Percentiles rank a stretch among this genome's conserved stretches.
phyloP scores from a whole-genome alignment of 1,284 basidiomycete species.

The Singerocomus rubriflavus region DNA sequence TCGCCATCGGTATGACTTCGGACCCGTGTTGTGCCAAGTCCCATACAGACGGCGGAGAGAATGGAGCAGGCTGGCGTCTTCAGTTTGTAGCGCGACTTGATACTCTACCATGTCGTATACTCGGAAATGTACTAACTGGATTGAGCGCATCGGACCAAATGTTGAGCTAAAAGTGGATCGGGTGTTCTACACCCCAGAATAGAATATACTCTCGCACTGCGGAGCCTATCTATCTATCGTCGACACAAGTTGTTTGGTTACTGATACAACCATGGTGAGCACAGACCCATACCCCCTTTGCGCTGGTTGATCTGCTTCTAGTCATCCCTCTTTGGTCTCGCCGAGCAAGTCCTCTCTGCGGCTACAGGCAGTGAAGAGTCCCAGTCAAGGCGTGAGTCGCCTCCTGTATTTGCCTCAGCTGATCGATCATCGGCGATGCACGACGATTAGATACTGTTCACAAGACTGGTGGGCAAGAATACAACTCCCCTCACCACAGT shows the following conservation, averaged over 20 bases:
- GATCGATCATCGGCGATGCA: constrained; percentile 13
- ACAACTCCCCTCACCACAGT: constrained; percentile 49
- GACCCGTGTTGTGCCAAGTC: background rate
- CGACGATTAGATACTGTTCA: constrained; percentile 16
- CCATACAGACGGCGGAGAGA: too few relatives aligned
- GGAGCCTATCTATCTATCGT: background rate
- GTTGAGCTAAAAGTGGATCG: background rate
- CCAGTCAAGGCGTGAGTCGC: constrained; percentile 18
- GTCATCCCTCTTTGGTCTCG: constrained; percentile 66
- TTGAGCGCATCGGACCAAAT: background rate
- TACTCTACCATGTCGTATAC: background rate
- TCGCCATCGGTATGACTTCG: background rate
- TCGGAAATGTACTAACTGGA: background rate
- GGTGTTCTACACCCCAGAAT: constrained; percentile 21
- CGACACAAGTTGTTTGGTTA: constrained; percentile 10
- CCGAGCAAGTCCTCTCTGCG: constrained; percentile 47
- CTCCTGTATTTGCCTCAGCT: background rate
- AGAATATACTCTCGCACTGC: constrained; percentile 9
- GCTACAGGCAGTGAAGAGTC: constrained; percentile 38
- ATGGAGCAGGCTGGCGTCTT: too few relatives aligned
- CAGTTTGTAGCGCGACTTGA: background rate
- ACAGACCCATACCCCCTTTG: background rate
- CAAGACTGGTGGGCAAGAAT: constrained; percentile 61
- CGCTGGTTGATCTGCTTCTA: constrained; percentile 25
- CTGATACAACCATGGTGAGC: constrained; percentile 31